Conservation (phyloP, 2,329 filamentous ascomycete genomes). For the Hymenoscyphus occultus region DNA sequence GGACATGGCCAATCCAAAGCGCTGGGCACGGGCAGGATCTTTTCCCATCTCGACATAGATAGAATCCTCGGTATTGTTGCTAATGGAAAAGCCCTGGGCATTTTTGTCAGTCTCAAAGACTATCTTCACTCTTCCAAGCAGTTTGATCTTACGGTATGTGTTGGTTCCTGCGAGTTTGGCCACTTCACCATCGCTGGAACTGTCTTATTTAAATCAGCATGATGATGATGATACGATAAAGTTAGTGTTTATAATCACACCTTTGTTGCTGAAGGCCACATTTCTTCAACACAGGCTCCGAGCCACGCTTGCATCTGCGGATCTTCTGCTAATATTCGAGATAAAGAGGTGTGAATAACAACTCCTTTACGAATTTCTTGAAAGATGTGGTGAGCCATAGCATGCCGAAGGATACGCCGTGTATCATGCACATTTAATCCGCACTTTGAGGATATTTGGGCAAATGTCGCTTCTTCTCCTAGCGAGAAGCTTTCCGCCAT, state of each 20-base stretch:
- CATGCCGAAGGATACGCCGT: conserved; percentile 7
- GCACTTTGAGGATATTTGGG: not conserved
- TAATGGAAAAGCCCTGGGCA: conserved; percentile 1
- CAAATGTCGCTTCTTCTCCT: conserved; percentile 3
- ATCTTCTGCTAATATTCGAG: not conserved
- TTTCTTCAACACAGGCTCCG: not conserved
- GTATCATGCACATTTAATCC: not conserved
- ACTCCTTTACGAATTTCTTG: not conserved
- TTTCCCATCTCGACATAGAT: not conserved
- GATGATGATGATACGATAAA: too few relatives aligned
- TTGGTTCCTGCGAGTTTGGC: not conserved
- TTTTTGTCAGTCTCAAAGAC: too few relatives aligned
- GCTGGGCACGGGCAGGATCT: not conserved
- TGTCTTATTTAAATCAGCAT: too few relatives aligned
- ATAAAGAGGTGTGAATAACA: conserved; percentile 5
- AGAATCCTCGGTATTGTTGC: not conserved
- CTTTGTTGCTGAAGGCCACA: conserved; percentile 3
- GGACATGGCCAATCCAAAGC: conserved; percentile 4
- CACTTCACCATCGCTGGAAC: not conserved
- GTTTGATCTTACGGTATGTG: not conserved
- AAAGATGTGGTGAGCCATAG: conserved; percentile 11
- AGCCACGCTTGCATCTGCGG: not conserved
- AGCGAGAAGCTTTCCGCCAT: conserved; percentile 5
- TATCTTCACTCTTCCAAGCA: too few relatives aligned
- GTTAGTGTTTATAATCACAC: too few relatives aligned